These are phyloP conservation scores for Podila epigama DNA, from an alignment of 192 early-diverging fungal species.

Conservation along the genomic window DNA sequence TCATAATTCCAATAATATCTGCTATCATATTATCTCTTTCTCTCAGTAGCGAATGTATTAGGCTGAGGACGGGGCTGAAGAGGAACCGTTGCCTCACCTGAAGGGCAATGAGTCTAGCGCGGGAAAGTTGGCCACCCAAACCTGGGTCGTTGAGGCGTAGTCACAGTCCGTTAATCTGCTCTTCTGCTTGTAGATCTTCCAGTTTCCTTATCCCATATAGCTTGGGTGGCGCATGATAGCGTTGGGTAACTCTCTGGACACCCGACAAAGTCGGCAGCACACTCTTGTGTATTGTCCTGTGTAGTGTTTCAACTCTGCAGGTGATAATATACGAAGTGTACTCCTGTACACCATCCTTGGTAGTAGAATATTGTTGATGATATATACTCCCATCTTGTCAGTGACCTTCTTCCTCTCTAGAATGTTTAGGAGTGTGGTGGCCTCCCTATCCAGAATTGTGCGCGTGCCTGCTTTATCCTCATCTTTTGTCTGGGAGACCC, in stretches of 20 bases:
- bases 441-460: not conserved
- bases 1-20: no score
- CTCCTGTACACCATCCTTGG: constrained; percentile 5
- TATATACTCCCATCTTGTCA: constrained; percentile 10
- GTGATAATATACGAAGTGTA: not conserved
- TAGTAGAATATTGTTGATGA: constrained; percentile 16
- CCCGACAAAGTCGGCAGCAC: not conserved
- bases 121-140: not conserved
- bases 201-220: not conserved
- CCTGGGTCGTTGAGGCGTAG: constrained; percentile 16
- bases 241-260: constrained; percentile 21
- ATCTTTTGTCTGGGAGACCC: constrained; percentile 10
- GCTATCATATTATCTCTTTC: no score
- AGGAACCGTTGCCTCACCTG: no score
- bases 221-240: constrained; percentile 14
- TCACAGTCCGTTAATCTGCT: constrained; percentile 15
- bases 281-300: constrained; percentile 18
- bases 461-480: not conserved
- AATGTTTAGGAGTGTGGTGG: constrained; percentile 9
- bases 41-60: no score
- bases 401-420: constrained; percentile 9
- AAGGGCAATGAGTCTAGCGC: not conserved
- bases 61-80: no score
- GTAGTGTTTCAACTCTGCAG: not conserved
- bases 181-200: constrained; percentile 11